Evolutionary conservation across 768 basidiomycete species (phyloP).

Genomic region (Amanita subjunquillea): DNA sequence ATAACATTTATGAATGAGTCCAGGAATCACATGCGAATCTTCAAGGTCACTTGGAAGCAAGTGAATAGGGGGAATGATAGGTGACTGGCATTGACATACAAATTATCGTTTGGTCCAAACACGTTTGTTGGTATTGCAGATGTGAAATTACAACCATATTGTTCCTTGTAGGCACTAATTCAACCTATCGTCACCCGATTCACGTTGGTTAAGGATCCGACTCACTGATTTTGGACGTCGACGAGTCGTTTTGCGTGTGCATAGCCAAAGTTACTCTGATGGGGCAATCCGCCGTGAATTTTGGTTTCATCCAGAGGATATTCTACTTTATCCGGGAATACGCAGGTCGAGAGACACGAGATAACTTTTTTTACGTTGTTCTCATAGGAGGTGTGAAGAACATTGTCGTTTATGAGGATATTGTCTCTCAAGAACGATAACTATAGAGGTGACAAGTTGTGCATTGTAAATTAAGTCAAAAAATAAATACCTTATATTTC

Average conservation of each 20-base stretch:
- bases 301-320: constrained; percentile 92
- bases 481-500: constrained; percentile 64
- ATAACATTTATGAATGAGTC: constrained; percentile 86
- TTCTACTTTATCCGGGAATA: constrained; percentile 91
- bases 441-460: constrained; percentile 21
- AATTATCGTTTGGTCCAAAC: constrained; percentile 95
- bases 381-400: constrained; percentile 67
- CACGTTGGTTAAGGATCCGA: background rate
- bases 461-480: background rate
- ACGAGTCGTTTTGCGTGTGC: constrained; percentile 94
- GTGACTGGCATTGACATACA: constrained; percentile 32
- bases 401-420: constrained; percentile 90
- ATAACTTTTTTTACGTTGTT: constrained; percentile 67
- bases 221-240: constrained; percentile 90
- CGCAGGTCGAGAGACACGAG: constrained; percentile 94
- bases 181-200: background rate
- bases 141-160: constrained; percentile 91
- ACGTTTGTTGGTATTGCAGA: constrained; percentile 96
- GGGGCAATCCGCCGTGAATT: constrained; percentile 88
- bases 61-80: background rate
- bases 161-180: constrained; percentile 85
- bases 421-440: constrained; percentile 92
- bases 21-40: constrained; percentile 91
- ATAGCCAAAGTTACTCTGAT: constrained; percentile 93
- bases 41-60: constrained; percentile 60